A percentile compares a stretch with the other conserved stretches of the same genome.
phyloP scores from a whole-genome alignment of 306 rosid genomes.

The Corylus avellana region DNA sequence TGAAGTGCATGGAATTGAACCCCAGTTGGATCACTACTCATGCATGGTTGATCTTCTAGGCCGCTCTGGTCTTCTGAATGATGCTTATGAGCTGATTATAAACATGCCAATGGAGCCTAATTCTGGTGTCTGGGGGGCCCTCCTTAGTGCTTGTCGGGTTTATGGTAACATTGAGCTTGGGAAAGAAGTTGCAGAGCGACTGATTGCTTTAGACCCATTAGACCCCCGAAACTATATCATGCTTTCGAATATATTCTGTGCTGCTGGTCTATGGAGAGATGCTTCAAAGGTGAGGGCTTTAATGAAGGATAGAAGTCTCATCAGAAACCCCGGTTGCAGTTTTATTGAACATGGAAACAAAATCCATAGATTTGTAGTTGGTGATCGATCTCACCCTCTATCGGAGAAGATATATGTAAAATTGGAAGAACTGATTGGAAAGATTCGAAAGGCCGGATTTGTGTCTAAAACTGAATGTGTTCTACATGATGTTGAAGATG shows the following conservation, averaged over 20 bases:
- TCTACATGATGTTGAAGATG: slow-evolving; percentile 68
- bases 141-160: slow-evolving; percentile 75
- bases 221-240: slow-evolving; percentile 71
- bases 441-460: slow-evolving; percentile 57
- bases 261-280: slow-evolving; percentile 64
- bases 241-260: slow-evolving; percentile 70
- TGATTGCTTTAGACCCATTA: slow-evolving; percentile 56
- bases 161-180: slow-evolving; percentile 57
- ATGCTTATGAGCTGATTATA: slow-evolving; percentile 61
- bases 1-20: slow-evolving; percentile 52
- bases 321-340: slow-evolving; percentile 60
- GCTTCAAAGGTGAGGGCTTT: slow-evolving; percentile 66
- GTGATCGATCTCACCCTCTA: slow-evolving; percentile 64
- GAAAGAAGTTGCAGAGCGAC: slow-evolving; percentile 62
- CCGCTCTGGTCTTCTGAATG: slow-evolving; percentile 55
- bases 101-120: slow-evolving; percentile 71
- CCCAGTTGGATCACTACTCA: slow-evolving; percentile 72
- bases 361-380: slow-evolving; percentile 56
- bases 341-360: slow-evolving; percentile 59
- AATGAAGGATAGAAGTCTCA: slow-evolving; percentile 59
- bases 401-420: slow-evolving; percentile 57
- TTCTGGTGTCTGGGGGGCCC: slow-evolving; percentile 82
- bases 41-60: slow-evolving; percentile 92
- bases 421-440: slow-evolving; percentile 54
- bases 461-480: slow-evolving; percentile 58